Percentiles rank a stretch among this genome's conserved stretches.
These are phyloP conservation scores for Lasiosphaeriaceae sp. DNA, from an alignment of 495 filamentous ascomycete species.

Conservation along the genomic window DNA sequence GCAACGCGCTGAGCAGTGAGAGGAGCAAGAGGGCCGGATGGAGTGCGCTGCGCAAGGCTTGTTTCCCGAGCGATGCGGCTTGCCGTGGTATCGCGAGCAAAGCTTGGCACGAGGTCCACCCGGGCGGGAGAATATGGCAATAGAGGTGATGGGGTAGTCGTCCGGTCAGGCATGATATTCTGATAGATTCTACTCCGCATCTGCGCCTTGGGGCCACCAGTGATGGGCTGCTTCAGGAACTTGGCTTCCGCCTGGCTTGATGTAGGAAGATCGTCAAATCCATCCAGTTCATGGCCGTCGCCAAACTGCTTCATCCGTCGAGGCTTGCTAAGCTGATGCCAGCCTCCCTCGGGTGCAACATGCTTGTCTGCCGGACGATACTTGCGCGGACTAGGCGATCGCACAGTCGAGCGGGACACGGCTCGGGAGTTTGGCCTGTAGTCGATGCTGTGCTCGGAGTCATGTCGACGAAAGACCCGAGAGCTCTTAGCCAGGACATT, in stretches of 20 bases:
- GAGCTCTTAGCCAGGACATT: conserved; percentile 69
- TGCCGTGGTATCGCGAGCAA: conserved; percentile 90
- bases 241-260: conserved; percentile 75
- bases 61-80: conserved; percentile 88
- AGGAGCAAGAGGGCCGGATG: conserved; percentile 54
- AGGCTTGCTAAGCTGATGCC: conserved; percentile 66
- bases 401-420: conserved; percentile 51
- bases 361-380: conserved; percentile 34
- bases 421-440: conserved; percentile 51
- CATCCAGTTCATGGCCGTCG: conserved; percentile 85
- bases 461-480: conserved; percentile 67
- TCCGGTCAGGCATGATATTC: conserved; percentile 46
- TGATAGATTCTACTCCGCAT: conserved; percentile 59
- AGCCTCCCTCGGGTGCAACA: conserved; percentile 36
- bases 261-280: conserved; percentile 92
- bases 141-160: conserved; percentile 52
- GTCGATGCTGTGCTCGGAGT: conserved; percentile 60
- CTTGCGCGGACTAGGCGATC: conserved; percentile 54
- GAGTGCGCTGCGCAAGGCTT: conserved; percentile 59
- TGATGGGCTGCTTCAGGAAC: conserved; percentile 75
- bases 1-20: conserved; percentile 75
- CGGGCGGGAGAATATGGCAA: conserved; percentile 53
- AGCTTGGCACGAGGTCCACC: conserved; percentile 64
- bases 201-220: conserved; percentile 63
- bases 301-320: conserved; percentile 75